phyloP scores from a whole-genome alignment of 768 basidiomycete species.

The Serendipita sp. region DNA sequence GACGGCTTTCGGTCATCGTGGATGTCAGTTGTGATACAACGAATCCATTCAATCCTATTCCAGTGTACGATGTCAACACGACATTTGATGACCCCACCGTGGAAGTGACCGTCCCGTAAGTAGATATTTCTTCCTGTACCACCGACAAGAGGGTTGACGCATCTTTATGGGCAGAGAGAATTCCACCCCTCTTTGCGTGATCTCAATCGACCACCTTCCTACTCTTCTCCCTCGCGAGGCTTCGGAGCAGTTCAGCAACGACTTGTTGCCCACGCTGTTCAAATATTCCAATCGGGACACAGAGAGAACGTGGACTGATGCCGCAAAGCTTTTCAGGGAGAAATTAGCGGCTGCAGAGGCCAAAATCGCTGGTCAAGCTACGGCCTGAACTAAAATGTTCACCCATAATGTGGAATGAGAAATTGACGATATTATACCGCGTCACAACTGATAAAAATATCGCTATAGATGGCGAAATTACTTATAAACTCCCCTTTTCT shows the following conservation, averaged over 20 bases:
- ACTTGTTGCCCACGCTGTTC: conserved; percentile 71
- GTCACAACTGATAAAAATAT: too few relatives aligned
- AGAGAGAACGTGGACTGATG: conserved; percentile 75
- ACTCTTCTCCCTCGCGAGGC: conserved; percentile 90
- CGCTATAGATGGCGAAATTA: too few relatives aligned
- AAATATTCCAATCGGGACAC: conserved; percentile 49
- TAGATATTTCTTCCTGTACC: conserved; percentile 19
- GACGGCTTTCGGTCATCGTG: conserved; percentile 68
- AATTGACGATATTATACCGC: too few relatives aligned
- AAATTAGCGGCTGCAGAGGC: conserved; percentile 38
- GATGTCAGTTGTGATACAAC: conserved; percentile 99
- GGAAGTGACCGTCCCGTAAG: conserved; percentile 58
- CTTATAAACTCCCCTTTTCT: too few relatives aligned
- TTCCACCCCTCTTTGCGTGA: conserved; percentile 59
- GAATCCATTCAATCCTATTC: conserved; percentile 95
- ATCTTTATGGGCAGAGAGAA: conserved; percentile 27
- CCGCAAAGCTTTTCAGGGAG: conserved; percentile 64
- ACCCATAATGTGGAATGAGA: too few relatives aligned
- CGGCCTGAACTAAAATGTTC: too few relatives aligned
- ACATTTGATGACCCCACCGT: conserved; percentile 88
- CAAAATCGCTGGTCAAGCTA: neutral
- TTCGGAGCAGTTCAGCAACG: conserved; percentile 86
- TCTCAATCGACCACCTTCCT: conserved; percentile 94
- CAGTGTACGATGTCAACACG: conserved; percentile 86
- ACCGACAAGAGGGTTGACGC: neutral